Evolutionary conservation across 1,284 basidiomycete species (phyloP).

Genomic region (Irpex rosettiformis): DNA sequence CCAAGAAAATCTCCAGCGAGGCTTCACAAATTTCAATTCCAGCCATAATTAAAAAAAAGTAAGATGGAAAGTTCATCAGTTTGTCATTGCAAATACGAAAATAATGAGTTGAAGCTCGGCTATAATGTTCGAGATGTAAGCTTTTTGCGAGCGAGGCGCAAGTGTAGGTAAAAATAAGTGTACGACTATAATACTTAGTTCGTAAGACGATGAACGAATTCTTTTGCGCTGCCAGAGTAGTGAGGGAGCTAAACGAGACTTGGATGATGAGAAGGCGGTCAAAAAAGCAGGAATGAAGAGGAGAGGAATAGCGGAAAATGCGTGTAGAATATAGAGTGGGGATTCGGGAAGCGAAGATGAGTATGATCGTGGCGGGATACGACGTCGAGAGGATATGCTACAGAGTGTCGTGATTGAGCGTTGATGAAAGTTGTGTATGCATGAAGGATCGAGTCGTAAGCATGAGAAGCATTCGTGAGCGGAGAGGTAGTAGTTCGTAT

Average conservation of each 20-base stretch:
- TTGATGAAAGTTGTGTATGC: not conserved
- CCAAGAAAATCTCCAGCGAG: no score
- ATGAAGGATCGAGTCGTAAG: not conserved
- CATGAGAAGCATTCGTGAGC: not conserved
- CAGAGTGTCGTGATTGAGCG: not conserved
- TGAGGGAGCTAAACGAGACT: not conserved
- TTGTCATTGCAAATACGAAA: not conserved
- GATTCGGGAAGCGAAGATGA: not conserved
- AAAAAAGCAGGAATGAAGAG: not conserved
- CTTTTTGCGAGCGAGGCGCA: not conserved
- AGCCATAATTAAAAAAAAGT: not conserved
- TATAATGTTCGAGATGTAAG: not conserved
- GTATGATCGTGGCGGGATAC: not conserved
- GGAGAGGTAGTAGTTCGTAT: not conserved
- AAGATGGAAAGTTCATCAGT: not conserved
- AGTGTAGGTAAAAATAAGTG: not conserved
- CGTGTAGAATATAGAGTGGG: not conserved
- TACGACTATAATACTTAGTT: not conserved
- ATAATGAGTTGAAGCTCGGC: not conserved
- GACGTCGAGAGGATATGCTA: not conserved
- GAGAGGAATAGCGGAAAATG: not conserved
- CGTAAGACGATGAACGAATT: not conserved
- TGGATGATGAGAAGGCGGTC: not conserved
- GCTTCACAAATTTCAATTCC: not conserved
- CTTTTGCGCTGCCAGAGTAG: not conserved